Conservation (phyloP, 805 yeast species). For the Gaillardinia entomophila region DNA sequence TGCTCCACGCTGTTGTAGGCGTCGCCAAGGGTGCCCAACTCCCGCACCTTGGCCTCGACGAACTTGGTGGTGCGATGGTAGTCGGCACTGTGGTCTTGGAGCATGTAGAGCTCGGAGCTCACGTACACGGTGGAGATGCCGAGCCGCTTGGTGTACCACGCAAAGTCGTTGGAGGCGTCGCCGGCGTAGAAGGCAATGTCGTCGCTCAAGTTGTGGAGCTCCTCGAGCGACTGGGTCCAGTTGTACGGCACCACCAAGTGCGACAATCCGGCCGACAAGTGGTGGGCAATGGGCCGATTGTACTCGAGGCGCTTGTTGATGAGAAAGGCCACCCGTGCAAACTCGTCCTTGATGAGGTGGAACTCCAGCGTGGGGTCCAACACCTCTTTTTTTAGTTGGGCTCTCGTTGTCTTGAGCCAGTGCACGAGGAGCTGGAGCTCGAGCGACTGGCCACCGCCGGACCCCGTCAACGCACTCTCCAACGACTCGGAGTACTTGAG, state of each 20-base stretch:
- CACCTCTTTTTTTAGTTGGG: slow-evolving; percentile 25
- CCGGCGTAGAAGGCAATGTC: slow-evolving; percentile 79
- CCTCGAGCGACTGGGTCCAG: slow-evolving; percentile 50
- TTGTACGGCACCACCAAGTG: slow-evolving; percentile 63
- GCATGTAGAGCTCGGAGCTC: slow-evolving; percentile 72
- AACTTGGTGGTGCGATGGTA: slow-evolving; percentile 57
- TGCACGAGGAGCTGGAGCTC: slow-evolving; percentile 53
- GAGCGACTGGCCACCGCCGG: slow-evolving; percentile 38
- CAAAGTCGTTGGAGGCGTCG: slow-evolving; percentile 72
- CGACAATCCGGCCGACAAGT: slow-evolving; percentile 49
- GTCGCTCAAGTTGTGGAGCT: slow-evolving; percentile 71
- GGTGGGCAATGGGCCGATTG: slow-evolving; percentile 43
- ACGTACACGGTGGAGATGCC: slow-evolving; percentile 67
- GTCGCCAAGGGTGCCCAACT: slow-evolving; percentile 49
- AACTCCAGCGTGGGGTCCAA: slow-evolving; percentile 20
- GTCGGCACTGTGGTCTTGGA: slow-evolving; percentile 59
- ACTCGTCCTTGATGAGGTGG: slow-evolving; percentile 25
- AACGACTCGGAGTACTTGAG: slow-evolving; percentile 49
- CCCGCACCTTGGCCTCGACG: slow-evolving; percentile 53
- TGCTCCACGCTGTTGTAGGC: slow-evolving; percentile 65
- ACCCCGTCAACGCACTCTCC: slow-evolving; percentile 32
- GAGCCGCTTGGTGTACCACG: slow-evolving; percentile 89
- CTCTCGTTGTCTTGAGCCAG: slow-evolving; percentile 41
- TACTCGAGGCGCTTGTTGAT: slow-evolving; percentile 45
- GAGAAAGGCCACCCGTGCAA: slow-evolving; percentile 38